Conservation (phyloP, 169 alveolate species). For the Neospora caninum region DNA sequence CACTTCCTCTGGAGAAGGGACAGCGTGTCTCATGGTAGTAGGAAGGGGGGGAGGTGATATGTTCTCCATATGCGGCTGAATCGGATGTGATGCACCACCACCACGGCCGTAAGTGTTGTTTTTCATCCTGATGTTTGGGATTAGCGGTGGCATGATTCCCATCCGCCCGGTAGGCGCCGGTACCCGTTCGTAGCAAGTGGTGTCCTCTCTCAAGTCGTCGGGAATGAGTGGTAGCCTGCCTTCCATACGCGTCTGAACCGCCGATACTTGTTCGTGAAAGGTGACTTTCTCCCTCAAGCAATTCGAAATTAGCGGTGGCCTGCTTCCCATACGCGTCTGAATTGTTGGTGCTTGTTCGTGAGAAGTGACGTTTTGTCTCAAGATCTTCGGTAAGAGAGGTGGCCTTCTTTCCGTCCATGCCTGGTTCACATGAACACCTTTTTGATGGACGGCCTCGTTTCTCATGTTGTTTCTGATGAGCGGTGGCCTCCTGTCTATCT, state of each 20-base stretch:
- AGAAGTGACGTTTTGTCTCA: not conserved
- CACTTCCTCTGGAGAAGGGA: not conserved
- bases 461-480: not conserved
- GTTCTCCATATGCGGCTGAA: too few relatives aligned
- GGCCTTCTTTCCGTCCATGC: not conserved
- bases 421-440: not conserved
- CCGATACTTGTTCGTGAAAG: not conserved
- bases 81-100: too few relatives aligned
- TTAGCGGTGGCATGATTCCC: too few relatives aligned
- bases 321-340: not conserved
- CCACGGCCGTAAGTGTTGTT: too few relatives aligned
- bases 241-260: not conserved
- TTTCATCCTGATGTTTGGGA: too few relatives aligned
- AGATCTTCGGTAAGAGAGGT: not conserved
- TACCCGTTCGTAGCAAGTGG: too few relatives aligned
- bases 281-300: not conserved
- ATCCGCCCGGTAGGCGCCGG: too few relatives aligned
- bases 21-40: too few relatives aligned
- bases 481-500: not conserved
- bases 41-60: too few relatives aligned
- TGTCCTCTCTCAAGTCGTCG: too few relatives aligned
- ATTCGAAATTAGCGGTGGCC: not conserved
- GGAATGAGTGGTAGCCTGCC: not conserved
- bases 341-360: not conserved
- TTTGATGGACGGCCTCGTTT: not conserved